phyloP scores from a whole-genome alignment of 164 flowering plant genomes.

The Hamamelis virginiana region DNA sequence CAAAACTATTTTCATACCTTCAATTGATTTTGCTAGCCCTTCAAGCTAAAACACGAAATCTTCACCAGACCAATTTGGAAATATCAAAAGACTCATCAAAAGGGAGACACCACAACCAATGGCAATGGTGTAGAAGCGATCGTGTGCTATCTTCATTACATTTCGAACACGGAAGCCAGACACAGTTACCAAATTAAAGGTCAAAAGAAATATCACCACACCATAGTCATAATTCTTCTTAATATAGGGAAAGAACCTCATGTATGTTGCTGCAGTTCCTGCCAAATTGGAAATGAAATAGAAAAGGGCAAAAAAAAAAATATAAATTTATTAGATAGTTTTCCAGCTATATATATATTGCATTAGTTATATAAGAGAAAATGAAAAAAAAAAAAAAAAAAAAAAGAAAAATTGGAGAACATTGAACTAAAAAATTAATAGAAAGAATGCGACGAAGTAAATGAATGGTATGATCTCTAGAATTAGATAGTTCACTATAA shows the following conservation, averaged over 20 bases:
- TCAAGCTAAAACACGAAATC: neutral
- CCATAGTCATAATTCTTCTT: too few relatives aligned
- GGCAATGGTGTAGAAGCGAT: conserved; percentile 71
- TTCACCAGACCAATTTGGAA: conserved; percentile 85
- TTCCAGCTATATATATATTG: too few relatives aligned
- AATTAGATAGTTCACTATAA: too few relatives aligned
- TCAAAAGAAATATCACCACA: conserved; percentile 78
- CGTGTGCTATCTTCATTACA: conserved; percentile 64
- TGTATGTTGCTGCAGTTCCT: conserved; percentile 65
- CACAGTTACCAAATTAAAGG: conserved; percentile 81
- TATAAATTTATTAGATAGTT: too few relatives aligned
- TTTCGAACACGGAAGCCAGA: conserved; percentile 73
- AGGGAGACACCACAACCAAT: conserved; percentile 85
- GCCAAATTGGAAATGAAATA: neutral
- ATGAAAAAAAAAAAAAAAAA: too few relatives aligned
- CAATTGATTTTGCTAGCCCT: neutral
- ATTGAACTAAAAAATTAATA: too few relatives aligned
- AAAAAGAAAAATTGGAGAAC: too few relatives aligned
- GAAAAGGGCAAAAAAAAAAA: too few relatives aligned
- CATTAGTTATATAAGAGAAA: too few relatives aligned
- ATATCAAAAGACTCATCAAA: conserved; percentile 69
- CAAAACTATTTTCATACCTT: neutral
- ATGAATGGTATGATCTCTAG: too few relatives aligned
- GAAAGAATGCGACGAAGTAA: too few relatives aligned
- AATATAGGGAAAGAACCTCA: conserved; percentile 74